Evolutionary conservation across 192 early-diverging fungal species (phyloP).

Genomic region (Kappamyces sp.): DNA sequence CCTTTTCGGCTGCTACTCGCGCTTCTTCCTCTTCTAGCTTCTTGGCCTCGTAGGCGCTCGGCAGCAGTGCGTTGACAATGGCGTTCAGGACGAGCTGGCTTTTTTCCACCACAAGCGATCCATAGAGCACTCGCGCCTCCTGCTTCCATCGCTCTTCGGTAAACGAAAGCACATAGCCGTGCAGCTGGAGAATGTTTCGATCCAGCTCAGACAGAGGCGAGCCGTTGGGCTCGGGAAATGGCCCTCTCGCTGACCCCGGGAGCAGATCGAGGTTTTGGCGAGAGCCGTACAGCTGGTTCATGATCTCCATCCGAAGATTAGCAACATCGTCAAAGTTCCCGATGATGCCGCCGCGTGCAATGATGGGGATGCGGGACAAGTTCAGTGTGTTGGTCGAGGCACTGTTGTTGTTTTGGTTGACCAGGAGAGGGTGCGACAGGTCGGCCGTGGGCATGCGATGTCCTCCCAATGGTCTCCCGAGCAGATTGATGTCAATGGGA

Average conservation of each 20-base stretch:
- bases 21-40: slow-evolving; percentile 26
- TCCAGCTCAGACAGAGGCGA: slow-evolving; percentile 14
- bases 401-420: slow-evolving; percentile 31
- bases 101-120: slow-evolving; percentile 51
- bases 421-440: slow-evolving; percentile 61
- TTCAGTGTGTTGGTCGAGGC: no score
- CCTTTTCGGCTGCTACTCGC: slow-evolving; percentile 4
- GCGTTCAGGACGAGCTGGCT: slow-evolving; percentile 53
- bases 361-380: no score
- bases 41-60: slow-evolving; percentile 30
- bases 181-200: slow-evolving; percentile 44
- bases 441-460: slow-evolving; percentile 41
- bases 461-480: slow-evolving; percentile 30
- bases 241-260: no score
- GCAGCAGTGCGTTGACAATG: slow-evolving; percentile 65
- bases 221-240: neutral
- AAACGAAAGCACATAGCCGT: slow-evolving; percentile 61
- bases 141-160: slow-evolving; percentile 81
- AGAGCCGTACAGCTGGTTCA: no score
- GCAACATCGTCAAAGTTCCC: no score
- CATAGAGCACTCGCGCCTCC: slow-evolving; percentile 77
- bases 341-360: no score
- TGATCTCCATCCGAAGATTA: no score
- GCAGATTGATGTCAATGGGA: slow-evolving; percentile 22
- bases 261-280: no score